Evolutionary conservation across 345 rosid genomes (phyloP).

Genomic region (Brassica cretica): DNA sequence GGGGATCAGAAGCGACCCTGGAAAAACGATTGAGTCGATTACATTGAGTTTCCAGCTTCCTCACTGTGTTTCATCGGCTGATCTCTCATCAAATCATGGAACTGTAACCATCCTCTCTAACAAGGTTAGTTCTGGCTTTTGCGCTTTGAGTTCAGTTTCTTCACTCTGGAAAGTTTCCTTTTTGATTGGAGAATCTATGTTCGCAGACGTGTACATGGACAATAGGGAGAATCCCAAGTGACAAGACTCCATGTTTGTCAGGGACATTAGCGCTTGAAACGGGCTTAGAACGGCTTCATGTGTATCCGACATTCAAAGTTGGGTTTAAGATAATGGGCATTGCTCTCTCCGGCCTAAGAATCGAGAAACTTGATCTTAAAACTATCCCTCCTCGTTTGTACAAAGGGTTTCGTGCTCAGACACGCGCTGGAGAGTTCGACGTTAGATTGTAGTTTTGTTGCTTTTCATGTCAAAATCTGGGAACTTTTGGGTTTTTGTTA

Average conservation of each 20-base stretch:
- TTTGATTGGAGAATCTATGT: not conserved
- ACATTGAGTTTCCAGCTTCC: conserved; percentile 79
- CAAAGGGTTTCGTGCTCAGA: conserved; percentile 90
- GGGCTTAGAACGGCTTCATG: conserved; percentile 70
- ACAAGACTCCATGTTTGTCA: conserved; percentile 73
- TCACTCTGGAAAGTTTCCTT: not conserved
- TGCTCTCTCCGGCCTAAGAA: conserved; percentile 84
- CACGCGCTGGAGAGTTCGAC: conserved; percentile 78
- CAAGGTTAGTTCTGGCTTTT: conserved; percentile 59
- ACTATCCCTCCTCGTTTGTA: conserved; percentile 76
- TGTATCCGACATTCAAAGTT: conserved; percentile 72
- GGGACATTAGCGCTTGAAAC: conserved; percentile 66
- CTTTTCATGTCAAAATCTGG: not conserved
- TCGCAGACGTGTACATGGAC: conserved; percentile 84
- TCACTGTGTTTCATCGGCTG: conserved; percentile 68
- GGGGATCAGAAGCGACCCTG: conserved; percentile 82
- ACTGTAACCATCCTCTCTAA: conserved; percentile 71
- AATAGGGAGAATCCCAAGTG: conserved; percentile 80
- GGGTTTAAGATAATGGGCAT: conserved; percentile 84
- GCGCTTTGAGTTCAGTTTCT: conserved; percentile 3
- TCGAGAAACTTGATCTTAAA: conserved; percentile 73
- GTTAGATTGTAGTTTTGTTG: conserved; percentile 59
- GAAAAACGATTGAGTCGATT: conserved; percentile 77
- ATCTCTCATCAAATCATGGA: conserved; percentile 90
- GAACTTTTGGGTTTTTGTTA: not conserved